Conservation (phyloP, 2,329 filamentous ascomycete genomes). For the Nemania bipapillata region DNA sequence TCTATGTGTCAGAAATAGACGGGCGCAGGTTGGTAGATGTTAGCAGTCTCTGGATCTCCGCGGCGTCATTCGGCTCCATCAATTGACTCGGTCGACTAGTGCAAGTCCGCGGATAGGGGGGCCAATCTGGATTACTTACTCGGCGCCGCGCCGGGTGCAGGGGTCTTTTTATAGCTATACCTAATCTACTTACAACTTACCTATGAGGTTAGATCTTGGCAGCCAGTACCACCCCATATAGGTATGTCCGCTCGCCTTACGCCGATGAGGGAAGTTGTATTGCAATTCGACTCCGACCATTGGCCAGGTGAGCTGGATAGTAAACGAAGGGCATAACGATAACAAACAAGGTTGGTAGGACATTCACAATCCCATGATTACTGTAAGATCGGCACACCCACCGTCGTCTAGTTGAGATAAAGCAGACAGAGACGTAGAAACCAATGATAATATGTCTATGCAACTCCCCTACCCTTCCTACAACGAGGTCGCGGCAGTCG, state of each 20-base stretch:
- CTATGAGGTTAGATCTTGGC: not conserved
- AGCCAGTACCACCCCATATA: not conserved
- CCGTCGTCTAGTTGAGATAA: not conserved
- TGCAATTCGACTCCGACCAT: slow-evolving; percentile 7
- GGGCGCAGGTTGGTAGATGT: slow-evolving; percentile 3
- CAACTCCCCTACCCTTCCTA: not conserved
- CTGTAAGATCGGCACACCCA: not conserved
- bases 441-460: no score
- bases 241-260: not conserved
- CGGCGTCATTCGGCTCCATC: slow-evolving; percentile 22
- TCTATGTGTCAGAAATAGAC: slow-evolving; percentile 23
- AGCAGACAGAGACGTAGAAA: no score
- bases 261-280: not conserved
- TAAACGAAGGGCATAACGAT: no score
- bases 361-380: not conserved
- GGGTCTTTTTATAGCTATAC: not conserved
- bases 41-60: slow-evolving; percentile 28
- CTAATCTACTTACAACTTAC: not conserved
- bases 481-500: not conserved
- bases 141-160: not conserved
- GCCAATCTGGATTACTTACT: not conserved
- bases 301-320: not conserved
- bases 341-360: not conserved
- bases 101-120: slow-evolving; percentile 21
- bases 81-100: slow-evolving; percentile 6